Evolutionary conservation across 495 filamentous ascomycete species (phyloP).

Genomic region (Thozetella sp.): DNA sequence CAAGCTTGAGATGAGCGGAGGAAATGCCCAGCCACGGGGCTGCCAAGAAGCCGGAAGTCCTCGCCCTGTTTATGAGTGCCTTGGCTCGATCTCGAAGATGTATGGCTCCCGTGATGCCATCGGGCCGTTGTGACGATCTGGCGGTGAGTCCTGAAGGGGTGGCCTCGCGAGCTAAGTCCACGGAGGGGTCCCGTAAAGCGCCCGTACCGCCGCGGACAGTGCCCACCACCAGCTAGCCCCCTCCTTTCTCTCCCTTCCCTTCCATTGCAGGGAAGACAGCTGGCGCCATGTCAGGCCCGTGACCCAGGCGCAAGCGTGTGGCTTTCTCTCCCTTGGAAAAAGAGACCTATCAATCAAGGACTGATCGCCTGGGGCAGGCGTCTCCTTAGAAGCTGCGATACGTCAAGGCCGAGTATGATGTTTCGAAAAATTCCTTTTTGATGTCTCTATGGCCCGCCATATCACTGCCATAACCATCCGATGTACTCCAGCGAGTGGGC

Average conservation of each 20-base stretch:
- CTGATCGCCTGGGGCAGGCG: too few species aligned
- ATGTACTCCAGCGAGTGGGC: too few species aligned
- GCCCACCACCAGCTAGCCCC: neutral
- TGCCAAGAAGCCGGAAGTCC: neutral
- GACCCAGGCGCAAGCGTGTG: too few species aligned
- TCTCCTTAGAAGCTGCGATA: too few species aligned
- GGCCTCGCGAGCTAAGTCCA: neutral
- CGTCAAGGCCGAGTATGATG: too few species aligned
- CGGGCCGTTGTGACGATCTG: neutral
- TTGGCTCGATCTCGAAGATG: neutral
- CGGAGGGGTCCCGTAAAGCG: neutral
- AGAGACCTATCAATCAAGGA: too few species aligned
- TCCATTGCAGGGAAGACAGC: neutral
- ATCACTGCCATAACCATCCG: too few species aligned
- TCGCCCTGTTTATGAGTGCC: neutral
- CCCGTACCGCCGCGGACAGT: neutral
- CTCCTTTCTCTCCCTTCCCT: too few species aligned
- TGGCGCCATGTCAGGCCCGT: too few species aligned
- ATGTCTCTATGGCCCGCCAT: too few species aligned
- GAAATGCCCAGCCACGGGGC: neutral
- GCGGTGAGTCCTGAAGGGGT: neutral
- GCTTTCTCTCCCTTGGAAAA: too few species aligned
- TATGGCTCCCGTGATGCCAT: neutral
- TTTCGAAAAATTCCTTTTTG: too few species aligned
- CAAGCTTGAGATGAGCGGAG: neutral